Conservation (phyloP, 257 asterid species). For the Nicotiana attenuata region DNA sequence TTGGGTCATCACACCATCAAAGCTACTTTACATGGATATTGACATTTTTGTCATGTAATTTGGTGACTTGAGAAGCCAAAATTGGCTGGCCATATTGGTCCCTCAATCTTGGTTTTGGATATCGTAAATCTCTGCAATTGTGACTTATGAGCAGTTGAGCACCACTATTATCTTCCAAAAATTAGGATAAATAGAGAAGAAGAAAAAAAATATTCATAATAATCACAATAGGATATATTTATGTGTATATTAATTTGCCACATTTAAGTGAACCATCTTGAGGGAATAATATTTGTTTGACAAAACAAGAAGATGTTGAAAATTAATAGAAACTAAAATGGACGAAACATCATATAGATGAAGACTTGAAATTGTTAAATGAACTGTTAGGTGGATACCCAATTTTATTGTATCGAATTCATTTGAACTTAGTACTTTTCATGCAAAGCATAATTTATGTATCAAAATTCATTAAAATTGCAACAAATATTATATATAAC, state of each 20-base stretch:
- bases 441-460: no score
- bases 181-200: neutral
- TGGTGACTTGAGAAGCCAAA: constrained; percentile 1
- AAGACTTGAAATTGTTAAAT: no score
- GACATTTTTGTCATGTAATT: neutral
- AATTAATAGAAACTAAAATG: no score
- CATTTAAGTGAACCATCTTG: neutral
- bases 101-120: neutral
- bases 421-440: no score
- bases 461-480: no score
- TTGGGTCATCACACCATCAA: neutral
- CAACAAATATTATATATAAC: no score
- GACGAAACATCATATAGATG: no score
- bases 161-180: neutral
- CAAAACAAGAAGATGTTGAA: neutral
- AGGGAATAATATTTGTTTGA: neutral
- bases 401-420: no score
- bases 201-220: neutral
- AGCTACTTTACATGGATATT: neutral
- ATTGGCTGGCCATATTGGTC: neutral
- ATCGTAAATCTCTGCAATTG: neutral
- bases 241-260: neutral
- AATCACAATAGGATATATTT: neutral
- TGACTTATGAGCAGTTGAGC: neutral
- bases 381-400: no score